These are phyloP conservation scores for Diplodia scrobiculata DNA, from an alignment of 2,329 filamentous ascomycete genomes.

Conservation along the genomic window DNA sequence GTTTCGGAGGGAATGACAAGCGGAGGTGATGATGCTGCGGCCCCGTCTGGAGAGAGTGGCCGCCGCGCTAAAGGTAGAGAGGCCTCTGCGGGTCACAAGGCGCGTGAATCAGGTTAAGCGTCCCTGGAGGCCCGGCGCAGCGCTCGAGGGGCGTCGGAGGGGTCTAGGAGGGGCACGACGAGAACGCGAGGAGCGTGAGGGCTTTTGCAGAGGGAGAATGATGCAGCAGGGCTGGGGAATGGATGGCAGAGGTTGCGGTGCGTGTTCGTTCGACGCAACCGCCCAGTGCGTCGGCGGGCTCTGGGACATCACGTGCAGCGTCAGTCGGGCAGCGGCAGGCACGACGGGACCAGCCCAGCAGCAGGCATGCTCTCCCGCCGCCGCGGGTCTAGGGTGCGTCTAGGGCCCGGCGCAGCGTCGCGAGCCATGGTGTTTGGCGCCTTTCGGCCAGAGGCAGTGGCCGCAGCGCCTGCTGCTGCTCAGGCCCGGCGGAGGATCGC, in stretches of 20 bases:
- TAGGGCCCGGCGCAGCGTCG: not conserved
- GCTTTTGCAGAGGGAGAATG: constrained; percentile 18
- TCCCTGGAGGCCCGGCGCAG: constrained; percentile 15
- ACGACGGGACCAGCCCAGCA: not conserved
- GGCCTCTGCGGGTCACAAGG: constrained; percentile 25
- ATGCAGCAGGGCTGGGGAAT: constrained; percentile 16
- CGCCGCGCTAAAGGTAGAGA: constrained; percentile 28
- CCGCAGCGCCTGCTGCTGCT: constrained; percentile 16
- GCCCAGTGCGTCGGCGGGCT: constrained; percentile 24
- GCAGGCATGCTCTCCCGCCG: constrained; percentile 3
- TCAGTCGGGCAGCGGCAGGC: constrained; percentile 8
- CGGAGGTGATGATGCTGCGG: constrained; percentile 28
- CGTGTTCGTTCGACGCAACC: constrained; percentile 24
- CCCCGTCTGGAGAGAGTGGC: constrained; percentile 28
- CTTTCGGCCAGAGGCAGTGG: not conserved
- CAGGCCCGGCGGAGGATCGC: constrained; percentile 26
- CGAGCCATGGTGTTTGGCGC: constrained; percentile 9
- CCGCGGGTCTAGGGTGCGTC: constrained; percentile 1
- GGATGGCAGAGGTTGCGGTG: constrained; percentile 25
- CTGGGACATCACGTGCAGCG: constrained; percentile 17
- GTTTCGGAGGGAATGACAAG: constrained; percentile 28
- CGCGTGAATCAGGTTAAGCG: constrained; percentile 27
- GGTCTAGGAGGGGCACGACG: constrained; percentile 21
- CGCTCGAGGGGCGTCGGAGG: constrained; percentile 19
- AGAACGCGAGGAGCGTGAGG: constrained; percentile 21